phyloP scores from a whole-genome alignment of 352 stramenopile genomes.

The Peronospora farinosa region DNA sequence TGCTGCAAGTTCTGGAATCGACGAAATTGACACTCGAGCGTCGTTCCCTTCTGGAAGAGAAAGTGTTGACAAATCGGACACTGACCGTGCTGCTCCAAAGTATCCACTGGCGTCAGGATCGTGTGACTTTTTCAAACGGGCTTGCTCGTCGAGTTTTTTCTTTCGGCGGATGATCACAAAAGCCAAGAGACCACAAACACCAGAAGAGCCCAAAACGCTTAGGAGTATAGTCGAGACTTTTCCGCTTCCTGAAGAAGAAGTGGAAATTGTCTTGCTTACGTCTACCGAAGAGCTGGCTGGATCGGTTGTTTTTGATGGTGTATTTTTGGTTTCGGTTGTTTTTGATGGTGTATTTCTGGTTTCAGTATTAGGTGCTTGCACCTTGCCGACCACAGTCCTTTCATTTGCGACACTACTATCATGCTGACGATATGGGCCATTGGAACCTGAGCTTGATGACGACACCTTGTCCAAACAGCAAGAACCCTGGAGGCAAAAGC shows the following conservation, averaged over 20 bases:
- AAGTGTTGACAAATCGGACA: conserved; percentile 24
- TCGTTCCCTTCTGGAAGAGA: conserved; percentile 25
- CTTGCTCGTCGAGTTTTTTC: conserved; percentile 43
- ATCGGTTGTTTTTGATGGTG: not conserved
- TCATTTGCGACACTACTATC: conserved; percentile 17
- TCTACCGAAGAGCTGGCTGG: conserved; percentile 5
- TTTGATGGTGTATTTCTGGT: conserved; percentile 8
- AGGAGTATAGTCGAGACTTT: conserved; percentile 40
- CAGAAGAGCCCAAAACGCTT: conserved; percentile 42
- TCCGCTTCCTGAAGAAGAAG: conserved; percentile 34
- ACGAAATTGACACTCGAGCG: conserved; percentile 31
- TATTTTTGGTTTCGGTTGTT: too few relatives aligned
- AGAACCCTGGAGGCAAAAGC: conserved; percentile 50
- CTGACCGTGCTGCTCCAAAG: conserved; percentile 25
- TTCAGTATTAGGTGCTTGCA: conserved; percentile 18
- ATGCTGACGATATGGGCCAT: conserved; percentile 1
- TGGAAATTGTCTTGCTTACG: conserved; percentile 31
- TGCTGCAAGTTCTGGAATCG: conserved; percentile 42
- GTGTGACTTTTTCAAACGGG: conserved; percentile 40
- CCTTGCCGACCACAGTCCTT: conserved; percentile 24
- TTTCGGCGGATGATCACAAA: conserved; percentile 50
- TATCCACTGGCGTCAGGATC: conserved; percentile 40
- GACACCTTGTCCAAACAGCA: conserved; percentile 47
- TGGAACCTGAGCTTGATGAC: conserved; percentile 19
- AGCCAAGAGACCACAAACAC: conserved; percentile 35